Base-by-base conservation (phyloP, 2,329 filamentous ascomycete species). In the Botrytis aclada region DNA sequence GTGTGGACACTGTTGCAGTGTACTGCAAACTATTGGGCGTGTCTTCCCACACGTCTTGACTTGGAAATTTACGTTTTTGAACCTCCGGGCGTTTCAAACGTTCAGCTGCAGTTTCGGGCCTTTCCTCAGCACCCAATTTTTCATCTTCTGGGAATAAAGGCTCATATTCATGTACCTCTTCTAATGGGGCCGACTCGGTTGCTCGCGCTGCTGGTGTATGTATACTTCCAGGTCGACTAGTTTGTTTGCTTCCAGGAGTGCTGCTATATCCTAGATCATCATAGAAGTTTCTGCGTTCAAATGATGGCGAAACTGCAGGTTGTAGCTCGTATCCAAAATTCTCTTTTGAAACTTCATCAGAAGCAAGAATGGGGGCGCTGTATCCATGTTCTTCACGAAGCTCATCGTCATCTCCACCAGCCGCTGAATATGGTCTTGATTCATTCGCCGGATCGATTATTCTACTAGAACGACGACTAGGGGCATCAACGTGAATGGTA, bases 11-110 rank as follows among this genome's bases (percentile, higher is more conserved):
- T 74, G 93, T 94, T 4, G 95, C 90, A 47, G 89, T 91, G 79
- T 88, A 89, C 79, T 96, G 90, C 70, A 93, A 86, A 82, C 94
- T 97, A 80, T 90, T 92, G 6, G 97, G 96, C 0, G 94, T 92
- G 81, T 99, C 97, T 84, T 99, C 96, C 96, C 96, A 99, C 58
- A 98, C 89, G 81, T 99, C 96, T 81, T 95, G 92, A 82, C 95
- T 98, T 1, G 96, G 96, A 82, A 99, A 99, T 75, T 92, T 91
- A 75, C 89, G 88, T 74, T 87, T 84, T 76, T 89, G 86, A 72
- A 84, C 75, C 56, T 86, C 84, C 8, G 85, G 84, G 54, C 85
- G 84, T 81, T 88, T 89, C 77, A 89, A 84, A 75, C 86, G 86
- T 73, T 89, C 86, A 45, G 84, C 83, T 45, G 85, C 83, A n/a